Evolutionary conservation across 441 rosid genomes (phyloP), one percentile per base, ranked within the genome.

Genomic region (Populus trichocarpa): DNA sequence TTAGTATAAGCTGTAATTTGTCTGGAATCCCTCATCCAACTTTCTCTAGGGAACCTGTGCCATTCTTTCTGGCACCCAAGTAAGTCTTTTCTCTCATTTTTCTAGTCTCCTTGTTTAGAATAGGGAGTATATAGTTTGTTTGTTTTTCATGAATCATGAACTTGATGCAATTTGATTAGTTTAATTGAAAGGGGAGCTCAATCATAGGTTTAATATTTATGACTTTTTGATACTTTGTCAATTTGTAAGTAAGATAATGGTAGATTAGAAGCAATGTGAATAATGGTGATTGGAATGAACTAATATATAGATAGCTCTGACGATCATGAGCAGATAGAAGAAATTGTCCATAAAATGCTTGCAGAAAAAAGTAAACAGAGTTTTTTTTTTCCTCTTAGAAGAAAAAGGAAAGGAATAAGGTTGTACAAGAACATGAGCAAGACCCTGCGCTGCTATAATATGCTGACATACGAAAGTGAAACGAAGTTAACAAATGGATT

Each of bases 1-100:
- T 95, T 23, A 95, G 98, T 83, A 87, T 95, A 75, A 80, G 96
- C 86, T 95, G 99, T 40, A 95, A 93, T 84, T 81, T 95, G 78
- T 85, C 98, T 18, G 89, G 86, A 22, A 89, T 81, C 82, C 96
- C 92, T 67, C 97, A 93, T 76, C 90, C 93, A 11, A 90, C 98
- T 1, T 95, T 95, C 35, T 73, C 75, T 57, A 85, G 89, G 73
- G 96, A 90, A 6, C 99, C 98, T 0, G 95, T 93, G 35, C 98
- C 97, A 0, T 95, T 95, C 79, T 83, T 81, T 40, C 83, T 92
- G 57, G 81, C 90, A 64, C 93, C 93, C 2, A 86, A 67, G 94
- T 90, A 85, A 64, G 81, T 9, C 57, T 75, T 75, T 61, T 78
- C 30, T 75, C 70, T 71, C 23, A 11, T 67, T 74, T 7, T 40